Evolutionary conservation across 2,329 filamentous ascomycete genomes (phyloP), one percentile per base, ranked within the genome.

Genomic region (Calonectria hawksworthii): DNA sequence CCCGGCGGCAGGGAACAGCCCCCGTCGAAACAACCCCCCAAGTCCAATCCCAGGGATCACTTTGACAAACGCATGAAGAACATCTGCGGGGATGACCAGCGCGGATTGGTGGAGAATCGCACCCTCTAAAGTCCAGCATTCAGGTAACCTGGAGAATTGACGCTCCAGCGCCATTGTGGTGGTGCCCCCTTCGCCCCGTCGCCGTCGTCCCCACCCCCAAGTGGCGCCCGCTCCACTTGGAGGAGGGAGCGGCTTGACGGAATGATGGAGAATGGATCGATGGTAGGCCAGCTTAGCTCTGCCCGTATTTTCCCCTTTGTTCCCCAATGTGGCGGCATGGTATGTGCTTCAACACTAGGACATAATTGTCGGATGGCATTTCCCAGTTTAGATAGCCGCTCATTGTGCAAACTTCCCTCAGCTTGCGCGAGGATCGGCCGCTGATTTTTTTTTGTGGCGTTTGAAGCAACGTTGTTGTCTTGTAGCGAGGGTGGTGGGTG

Each of bases 121-220:
- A 13, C 9, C 8, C 9, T 47, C 56, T 26, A 28, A 75, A 61
- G 68, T 74, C 78, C 79, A 69, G 77, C 77, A 80, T 81, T 81
- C 72, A 78, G 63, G 70, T n/a, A 34, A 38, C 41, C 52, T 79
- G 79, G 79, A 81, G 79, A 81, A 81, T 81, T 73, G 70, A 70
- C 75, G 66, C 67, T 77, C 79, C 79, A 78, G 73, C 74, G 72
- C 72, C 75, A 72, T 66, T 34, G 64, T 64, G 41, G 44, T 54
- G 34, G 38, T 47, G 54, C 30, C 47, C 70, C 67, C 67, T 70
- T 69, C 67, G 74, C 79, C 76, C 75, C 76, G 72, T 52, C 51
- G 65, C 54, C 63, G 23, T 34, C 32, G 28, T 70, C 68, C 47
- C 68, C 68, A 70, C 68, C 59, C 59, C 47, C 47, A 68, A 72